A percentile compares a stretch with the other conserved stretches of the same genome.
Conservation (phyloP, 2,329 filamentous ascomycete species). For the Fusarium sterilihyphosum region DNA sequence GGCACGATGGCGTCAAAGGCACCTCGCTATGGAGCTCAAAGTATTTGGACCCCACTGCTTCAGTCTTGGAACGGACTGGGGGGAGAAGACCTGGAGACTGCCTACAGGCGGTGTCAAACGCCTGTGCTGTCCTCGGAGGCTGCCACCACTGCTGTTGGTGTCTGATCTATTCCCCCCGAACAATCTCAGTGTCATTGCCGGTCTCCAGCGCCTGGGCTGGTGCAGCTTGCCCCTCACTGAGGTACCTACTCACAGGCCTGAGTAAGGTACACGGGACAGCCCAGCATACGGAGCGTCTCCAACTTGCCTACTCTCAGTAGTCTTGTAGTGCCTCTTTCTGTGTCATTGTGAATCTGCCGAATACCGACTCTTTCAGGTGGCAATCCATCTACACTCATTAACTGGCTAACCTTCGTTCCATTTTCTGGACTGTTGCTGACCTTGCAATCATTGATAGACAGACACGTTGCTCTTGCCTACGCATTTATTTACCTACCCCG, state of each 20-base stretch:
- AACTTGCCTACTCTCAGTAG: constrained; percentile 9
- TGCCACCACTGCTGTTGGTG: constrained; percentile 1
- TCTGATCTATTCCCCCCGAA: neutral
- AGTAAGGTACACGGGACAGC: neutral
- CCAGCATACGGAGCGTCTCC: constrained; percentile 7
- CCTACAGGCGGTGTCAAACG: constrained; percentile 2
- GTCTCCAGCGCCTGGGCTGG: neutral
- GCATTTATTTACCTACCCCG: constrained; percentile 18
- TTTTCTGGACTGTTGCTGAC: constrained; percentile 20
- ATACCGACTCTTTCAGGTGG: constrained; percentile 3
- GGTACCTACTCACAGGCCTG: constrained; percentile 15
- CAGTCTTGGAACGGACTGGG: constrained; percentile 4
- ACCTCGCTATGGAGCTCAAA: constrained; percentile 14
- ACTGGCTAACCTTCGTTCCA: neutral
- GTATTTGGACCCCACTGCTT: constrained; percentile 24
- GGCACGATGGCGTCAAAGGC: constrained; percentile 28
- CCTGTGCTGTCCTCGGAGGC: neutral
- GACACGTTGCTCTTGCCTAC: constrained; percentile 22
- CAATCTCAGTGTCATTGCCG: neutral
- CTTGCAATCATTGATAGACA: constrained; percentile 23
- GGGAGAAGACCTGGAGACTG: neutral
- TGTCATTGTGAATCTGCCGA: neutral
- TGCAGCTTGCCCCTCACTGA: constrained; percentile 29
- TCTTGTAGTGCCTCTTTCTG: constrained; percentile 9
- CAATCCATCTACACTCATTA: neutral